Evolutionary conservation across 208 protist species (phyloP).

Genomic region (Crithidia sp.): DNA sequence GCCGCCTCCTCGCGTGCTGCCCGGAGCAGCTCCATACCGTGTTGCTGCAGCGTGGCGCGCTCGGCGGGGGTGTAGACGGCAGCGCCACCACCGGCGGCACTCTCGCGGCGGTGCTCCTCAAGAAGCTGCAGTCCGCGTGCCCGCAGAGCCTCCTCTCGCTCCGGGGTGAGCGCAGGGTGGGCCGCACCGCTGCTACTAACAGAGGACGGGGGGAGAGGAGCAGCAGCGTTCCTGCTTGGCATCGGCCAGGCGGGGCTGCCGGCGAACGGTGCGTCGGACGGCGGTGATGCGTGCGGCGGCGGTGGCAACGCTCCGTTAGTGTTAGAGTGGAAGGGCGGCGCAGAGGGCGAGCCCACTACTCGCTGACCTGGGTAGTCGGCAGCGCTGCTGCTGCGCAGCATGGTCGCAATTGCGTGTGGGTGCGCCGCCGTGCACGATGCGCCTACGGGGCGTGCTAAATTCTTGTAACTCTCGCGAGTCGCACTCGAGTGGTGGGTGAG

Average conservation of each 20-base stretch:
- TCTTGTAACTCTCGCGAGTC: neutral
- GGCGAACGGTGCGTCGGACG: too few species aligned
- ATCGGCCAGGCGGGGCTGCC: too few species aligned
- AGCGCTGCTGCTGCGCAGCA: too few species aligned
- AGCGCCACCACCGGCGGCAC: neutral
- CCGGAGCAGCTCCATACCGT: constrained; percentile 49
- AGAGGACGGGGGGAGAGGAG: neutral
- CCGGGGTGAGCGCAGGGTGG: constrained; percentile 11
- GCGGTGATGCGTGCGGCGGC: too few species aligned
- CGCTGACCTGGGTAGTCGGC: too few species aligned
- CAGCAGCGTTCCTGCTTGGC: too few species aligned
- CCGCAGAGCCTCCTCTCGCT: constrained; percentile 23
- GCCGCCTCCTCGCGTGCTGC: constrained; percentile 38
- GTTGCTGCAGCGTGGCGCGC: constrained; percentile 37
- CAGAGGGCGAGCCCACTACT: too few species aligned
- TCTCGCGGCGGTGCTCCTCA: constrained; percentile 22
- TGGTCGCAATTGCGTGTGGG: too few species aligned
- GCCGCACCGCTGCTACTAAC: neutral
- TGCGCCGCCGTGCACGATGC: neutral
- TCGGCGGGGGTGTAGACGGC: constrained; percentile 30
- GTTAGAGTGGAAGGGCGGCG: too few species aligned
- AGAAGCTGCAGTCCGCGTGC: constrained; percentile 26
- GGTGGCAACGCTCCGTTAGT: too few species aligned
- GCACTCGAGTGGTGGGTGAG: too few species aligned
- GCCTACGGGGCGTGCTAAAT: neutral